Base-by-base conservation (phyloP, 129 eudicot genomes). In the Lactuca saligna region DNA sequence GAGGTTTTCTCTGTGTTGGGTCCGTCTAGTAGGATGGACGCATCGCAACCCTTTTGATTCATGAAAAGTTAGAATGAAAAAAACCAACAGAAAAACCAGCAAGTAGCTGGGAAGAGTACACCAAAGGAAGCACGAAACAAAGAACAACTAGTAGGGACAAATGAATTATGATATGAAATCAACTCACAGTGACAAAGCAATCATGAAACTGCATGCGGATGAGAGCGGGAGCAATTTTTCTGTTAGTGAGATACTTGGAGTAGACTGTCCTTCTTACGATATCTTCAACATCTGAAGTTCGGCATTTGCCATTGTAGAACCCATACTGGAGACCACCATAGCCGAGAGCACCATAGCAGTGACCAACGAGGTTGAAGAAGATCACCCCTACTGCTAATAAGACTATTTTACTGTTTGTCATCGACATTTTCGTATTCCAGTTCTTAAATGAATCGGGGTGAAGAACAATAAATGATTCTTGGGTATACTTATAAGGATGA, bases 161-260 rank as follows among this genome's bases (percentile, higher is more conserved):
- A 6, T 46, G 5, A 46, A 46, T 46, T 42, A 9, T 61, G 69
- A 13, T 39, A 33, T 14, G 8, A 16, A 33, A 65, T 5, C 0
- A 17, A 12, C 80, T 65, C 80, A 82, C 96, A 34, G 74, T 80
- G 46, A 85, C 90, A 65, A 88, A 91, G 70, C 96, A 88, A 20
- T 91, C 93, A 65, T 91, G 97, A 53, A 91, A 91, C 12, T 77
- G 85, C 96, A 91, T 75, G 17, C 95, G 93, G 9, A 91, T 66
- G 1, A 91, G 81, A 70, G 88, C 90, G 0, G 96, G 90, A 0
- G 86, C 57, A 17, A 81, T 82, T 5, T 90, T 64, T 32, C 44
- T 50, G 31, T 88, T 90, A 2, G 0, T 58, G 4, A 11, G 17
- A 68, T 64, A 67, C 63, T 77, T 56, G 34, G 54, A 17, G 15